Conservation (phyloP, 192 early-diverging fungal species). For the Coemansia sp. region DNA sequence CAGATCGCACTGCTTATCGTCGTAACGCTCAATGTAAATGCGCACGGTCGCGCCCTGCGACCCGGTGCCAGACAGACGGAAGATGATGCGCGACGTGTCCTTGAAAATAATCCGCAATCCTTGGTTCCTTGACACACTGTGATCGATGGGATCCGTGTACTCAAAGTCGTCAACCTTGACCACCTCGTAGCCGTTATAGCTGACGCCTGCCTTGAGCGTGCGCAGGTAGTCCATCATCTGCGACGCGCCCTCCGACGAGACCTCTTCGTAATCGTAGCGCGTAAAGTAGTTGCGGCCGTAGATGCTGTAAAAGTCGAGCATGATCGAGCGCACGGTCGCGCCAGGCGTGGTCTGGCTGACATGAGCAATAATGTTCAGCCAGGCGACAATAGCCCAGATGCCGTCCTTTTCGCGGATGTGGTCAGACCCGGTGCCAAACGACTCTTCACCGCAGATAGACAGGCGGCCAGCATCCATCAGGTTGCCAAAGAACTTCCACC, state of each 20-base stretch:
- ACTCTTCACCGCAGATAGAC: conserved; percentile 97
- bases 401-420: conserved; percentile 99
- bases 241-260: conserved; percentile 70
- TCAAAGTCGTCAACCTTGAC: conserved; percentile 83
- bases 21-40: conserved; percentile 88
- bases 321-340: conserved; percentile 70
- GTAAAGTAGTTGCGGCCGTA: conserved; percentile 98
- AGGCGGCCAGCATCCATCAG: conserved; percentile 93
- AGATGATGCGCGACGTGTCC: conserved; percentile 89
- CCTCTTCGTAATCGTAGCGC: conserved; percentile 97
- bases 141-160: conserved; percentile 92
- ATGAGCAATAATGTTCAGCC: conserved; percentile 90
- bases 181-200: conserved; percentile 53
- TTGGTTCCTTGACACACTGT: conserved; percentile 77
- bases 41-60: conserved; percentile 94
- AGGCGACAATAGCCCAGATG: conserved; percentile 94
- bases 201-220: conserved; percentile 53
- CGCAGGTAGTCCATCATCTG: conserved; percentile 77
- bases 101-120: conserved; percentile 87
- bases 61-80: conserved; percentile 91
- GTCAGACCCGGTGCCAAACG: conserved; percentile 97
- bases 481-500: conserved; percentile 98
- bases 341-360: conserved; percentile 57
- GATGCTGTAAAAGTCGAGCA: conserved; percentile 69
- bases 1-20: conserved; percentile 54